phyloP scores from a whole-genome alignment of 148 eudicot species.

The Dysphania ambrosioides region DNA sequence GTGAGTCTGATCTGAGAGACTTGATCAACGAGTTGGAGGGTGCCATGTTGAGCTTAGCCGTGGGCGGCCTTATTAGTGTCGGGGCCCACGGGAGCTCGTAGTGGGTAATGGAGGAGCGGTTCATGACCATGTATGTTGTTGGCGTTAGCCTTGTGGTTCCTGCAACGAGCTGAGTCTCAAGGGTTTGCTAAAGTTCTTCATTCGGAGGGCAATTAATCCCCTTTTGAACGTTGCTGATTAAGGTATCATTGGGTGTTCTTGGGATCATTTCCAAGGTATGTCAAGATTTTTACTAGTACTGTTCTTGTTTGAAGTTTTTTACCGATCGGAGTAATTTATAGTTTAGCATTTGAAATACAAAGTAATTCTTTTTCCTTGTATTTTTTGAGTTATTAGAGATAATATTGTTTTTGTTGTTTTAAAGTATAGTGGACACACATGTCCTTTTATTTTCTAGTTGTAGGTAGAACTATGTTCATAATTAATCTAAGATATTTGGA shows the following conservation, averaged over 20 bases:
- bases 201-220: constrained; percentile 36
- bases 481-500: no score
- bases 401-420: no score
- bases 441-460: no score
- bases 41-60: constrained; percentile 55
- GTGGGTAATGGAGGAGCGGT: constrained; percentile 80
- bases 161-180: constrained; percentile 26
- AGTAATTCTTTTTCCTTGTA: no score
- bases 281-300: not conserved
- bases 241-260: constrained; percentile 72
- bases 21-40: constrained; percentile 49
- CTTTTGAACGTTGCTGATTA: constrained; percentile 56
- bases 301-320: no score
- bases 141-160: constrained; percentile 57
- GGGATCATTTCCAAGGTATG: constrained; percentile 81
- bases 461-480: no score
- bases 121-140: constrained; percentile 76
- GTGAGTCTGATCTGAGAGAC: constrained; percentile 51
- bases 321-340: no score
- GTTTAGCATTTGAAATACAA: no score
- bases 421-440: no score
- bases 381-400: no score
- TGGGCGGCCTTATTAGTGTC: constrained; percentile 58
- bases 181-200: constrained; percentile 61
- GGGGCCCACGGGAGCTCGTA: constrained; percentile 91